Conservation (phyloP, 139 green algal genomes). For the Chlamydomonas sp. region DNA sequence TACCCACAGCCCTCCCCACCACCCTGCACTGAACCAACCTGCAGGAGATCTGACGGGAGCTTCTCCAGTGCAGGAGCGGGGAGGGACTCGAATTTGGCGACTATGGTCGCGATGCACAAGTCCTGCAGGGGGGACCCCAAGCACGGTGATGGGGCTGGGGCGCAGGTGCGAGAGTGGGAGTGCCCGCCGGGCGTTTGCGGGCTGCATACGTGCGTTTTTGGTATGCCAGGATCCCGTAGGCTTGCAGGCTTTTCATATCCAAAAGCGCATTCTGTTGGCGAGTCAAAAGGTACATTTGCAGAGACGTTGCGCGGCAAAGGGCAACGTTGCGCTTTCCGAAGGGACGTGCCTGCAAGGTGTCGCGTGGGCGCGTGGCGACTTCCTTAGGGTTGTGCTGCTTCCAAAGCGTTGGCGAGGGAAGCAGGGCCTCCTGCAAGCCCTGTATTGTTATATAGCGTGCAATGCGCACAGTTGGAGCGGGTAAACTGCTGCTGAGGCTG, state of each 20-base stretch:
- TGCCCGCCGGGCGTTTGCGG: not conserved
- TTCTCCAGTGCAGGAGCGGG: conserved; percentile 9
- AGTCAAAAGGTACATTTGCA: too few species aligned
- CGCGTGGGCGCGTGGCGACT: not conserved
- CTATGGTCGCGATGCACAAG: conserved; percentile 18
- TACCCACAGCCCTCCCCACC: not conserved
- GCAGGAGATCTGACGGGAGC: conserved; percentile 20
- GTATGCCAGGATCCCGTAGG: too few species aligned
- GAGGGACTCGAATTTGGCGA: not conserved
- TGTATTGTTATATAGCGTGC: not conserved
- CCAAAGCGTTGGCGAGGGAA: conserved; percentile 9
- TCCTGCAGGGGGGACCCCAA: not conserved
- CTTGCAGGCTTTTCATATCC: too few species aligned
- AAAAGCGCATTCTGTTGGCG: too few species aligned
- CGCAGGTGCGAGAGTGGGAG: not conserved
- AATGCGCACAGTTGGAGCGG: not conserved
- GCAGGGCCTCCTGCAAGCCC: not conserved
- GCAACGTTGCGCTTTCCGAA: too few species aligned
- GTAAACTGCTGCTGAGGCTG: not conserved
- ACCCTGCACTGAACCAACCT: not conserved
- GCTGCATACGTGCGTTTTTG: too few species aligned
- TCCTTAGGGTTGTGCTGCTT: conserved; percentile 25
- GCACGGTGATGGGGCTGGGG: not conserved
- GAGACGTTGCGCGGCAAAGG: too few species aligned
- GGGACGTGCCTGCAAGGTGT: conserved; percentile 14